Base-by-base conservation (phyloP, 768 basidiomycete species). In the Lanmaoa rubissima region DNA sequence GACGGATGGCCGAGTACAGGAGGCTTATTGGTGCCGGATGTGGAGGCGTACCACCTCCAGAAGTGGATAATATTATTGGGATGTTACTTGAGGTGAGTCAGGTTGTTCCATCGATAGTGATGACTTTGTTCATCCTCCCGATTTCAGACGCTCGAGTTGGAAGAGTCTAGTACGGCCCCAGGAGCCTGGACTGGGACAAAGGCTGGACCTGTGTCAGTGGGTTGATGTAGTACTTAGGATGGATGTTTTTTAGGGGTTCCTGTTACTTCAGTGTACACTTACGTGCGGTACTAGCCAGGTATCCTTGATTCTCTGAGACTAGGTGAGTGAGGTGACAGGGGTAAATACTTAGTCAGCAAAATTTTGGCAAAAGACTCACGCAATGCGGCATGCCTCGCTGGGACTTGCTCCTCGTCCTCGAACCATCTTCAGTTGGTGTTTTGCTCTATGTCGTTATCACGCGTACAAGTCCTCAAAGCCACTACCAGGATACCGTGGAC, bases 11-110 rank as follows among this genome's bases (percentile, higher is more conserved):
- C 5, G 90, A 95, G 61, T 99, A 98, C 70, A 78, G 94, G 63
- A 79, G 87, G 59, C 72, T 99, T 50, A 94, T 99, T 64, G 88
- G 89, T 34, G 87, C 92, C 16, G 94, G 92, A 0, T 96, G 92
- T 74, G 93, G 93, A 24, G 90, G 92, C 0, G 82, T 94, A 32
- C 82, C 88, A 3, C 84, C 89, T 2, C 78, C 84, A n/a, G 94
- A 98, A 59, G 90, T 98, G 38, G 95, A 98, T 65, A 82, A 83
- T 57, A 87, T 94, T 5, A 78, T 97, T 57, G 85, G 84, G 26
- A 88, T 90, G 79, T 74, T 98, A 41, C 78, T 94, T 17, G 92
- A 96, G 83, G 91, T 90, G 60, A 50, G 81, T 66, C 24, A 12
- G 3, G 51, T 58, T 32, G 17, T 42, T 38, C 6, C 5, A 19